These are phyloP conservation scores for Cercospora sesami DNA, from an alignment of 2,329 filamentous ascomycete genomes.

Conservation along the genomic window DNA sequence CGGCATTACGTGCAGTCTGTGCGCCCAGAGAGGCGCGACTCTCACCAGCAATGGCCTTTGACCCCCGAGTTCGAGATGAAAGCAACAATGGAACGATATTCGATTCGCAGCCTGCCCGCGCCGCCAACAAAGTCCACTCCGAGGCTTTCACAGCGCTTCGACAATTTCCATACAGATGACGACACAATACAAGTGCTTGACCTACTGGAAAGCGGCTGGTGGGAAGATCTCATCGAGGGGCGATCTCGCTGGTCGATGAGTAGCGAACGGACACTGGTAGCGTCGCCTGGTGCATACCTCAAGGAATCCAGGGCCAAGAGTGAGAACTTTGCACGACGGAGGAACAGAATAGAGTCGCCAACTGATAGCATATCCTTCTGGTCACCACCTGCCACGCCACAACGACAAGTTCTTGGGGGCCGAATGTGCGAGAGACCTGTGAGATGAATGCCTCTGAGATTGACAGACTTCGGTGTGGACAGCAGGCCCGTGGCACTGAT, in stretches of 20 bases:
- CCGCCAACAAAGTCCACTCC: neutral
- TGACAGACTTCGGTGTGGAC: neutral
- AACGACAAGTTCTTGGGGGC: neutral
- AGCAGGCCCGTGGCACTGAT: neutral
- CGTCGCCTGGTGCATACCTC: neutral
- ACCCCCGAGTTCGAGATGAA: conserved; percentile 7
- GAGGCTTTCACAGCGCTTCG: neutral
- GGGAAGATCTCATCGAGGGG: conserved; percentile 6
- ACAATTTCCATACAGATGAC: neutral
- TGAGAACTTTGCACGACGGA: neutral
- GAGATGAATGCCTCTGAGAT: neutral
- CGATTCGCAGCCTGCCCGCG: conserved; percentile 2
- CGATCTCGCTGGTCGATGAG: conserved; percentile 4
- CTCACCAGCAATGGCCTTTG: conserved; percentile 11
- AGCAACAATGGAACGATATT: conserved; percentile 7
- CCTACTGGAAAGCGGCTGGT: conserved; percentile 8
- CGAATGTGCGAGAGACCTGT: neutral
- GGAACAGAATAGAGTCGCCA: conserved; percentile 2
- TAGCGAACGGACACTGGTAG: conserved; percentile 8
- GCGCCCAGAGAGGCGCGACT: conserved; percentile 1
- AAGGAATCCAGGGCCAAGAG: neutral
- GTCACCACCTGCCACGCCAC: conserved; percentile 7
- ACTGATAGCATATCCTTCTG: conserved; percentile 10
- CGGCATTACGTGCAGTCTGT: neutral
- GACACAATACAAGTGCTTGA: conserved; percentile 5